These are phyloP conservation scores for Vararia minispora DNA, from an alignment of 768 basidiomycete genomes.

Conservation along the genomic window DNA sequence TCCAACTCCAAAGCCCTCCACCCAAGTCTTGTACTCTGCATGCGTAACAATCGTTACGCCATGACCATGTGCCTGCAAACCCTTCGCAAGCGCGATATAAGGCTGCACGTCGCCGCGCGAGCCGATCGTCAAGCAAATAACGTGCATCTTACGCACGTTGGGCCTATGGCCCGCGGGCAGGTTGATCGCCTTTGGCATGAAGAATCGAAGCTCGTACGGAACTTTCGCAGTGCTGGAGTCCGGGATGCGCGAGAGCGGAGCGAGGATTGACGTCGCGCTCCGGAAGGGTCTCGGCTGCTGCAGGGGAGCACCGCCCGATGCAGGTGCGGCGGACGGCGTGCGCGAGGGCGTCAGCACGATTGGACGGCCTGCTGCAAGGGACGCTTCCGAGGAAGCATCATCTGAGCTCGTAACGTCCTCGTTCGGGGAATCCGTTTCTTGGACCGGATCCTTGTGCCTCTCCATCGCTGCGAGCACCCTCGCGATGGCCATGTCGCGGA, in stretches of 20 bases:
- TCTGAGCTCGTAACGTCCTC: background rate
- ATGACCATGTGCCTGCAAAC: slow-evolving; percentile 32
- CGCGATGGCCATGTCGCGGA: slow-evolving; percentile 6
- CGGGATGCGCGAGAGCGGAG: slow-evolving; percentile 33
- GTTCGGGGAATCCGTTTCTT: too few relatives aligned
- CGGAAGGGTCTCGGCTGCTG: slow-evolving; percentile 5
- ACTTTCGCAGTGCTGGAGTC: slow-evolving; percentile 22
- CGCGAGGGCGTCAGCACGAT: too few relatives aligned
- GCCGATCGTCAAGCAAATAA: slow-evolving; percentile 55
- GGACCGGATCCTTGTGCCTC: too few relatives aligned
- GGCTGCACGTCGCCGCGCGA: slow-evolving; percentile 45
- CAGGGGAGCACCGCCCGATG: background rate
- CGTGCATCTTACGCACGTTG: slow-evolving; percentile 32
- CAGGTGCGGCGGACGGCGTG: slow-evolving; percentile 4
- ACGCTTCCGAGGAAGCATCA: background rate
- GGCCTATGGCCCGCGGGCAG: slow-evolving; percentile 26
- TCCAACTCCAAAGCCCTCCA: slow-evolving; percentile 45
- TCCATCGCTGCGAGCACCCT: too few relatives aligned
- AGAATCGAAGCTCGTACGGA: slow-evolving; percentile 19
- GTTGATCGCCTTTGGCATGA: slow-evolving; percentile 38
- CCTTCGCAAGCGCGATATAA: slow-evolving; percentile 34
- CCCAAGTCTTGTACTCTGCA: slow-evolving; percentile 40
- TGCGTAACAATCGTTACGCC: slow-evolving; percentile 38
- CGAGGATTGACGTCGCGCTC: slow-evolving; percentile 27
- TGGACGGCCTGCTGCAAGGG: background rate